These are phyloP conservation scores for Phytopythium kandeliae DNA, from an alignment of 352 stramenopile genomes.

Conservation along the genomic window DNA sequence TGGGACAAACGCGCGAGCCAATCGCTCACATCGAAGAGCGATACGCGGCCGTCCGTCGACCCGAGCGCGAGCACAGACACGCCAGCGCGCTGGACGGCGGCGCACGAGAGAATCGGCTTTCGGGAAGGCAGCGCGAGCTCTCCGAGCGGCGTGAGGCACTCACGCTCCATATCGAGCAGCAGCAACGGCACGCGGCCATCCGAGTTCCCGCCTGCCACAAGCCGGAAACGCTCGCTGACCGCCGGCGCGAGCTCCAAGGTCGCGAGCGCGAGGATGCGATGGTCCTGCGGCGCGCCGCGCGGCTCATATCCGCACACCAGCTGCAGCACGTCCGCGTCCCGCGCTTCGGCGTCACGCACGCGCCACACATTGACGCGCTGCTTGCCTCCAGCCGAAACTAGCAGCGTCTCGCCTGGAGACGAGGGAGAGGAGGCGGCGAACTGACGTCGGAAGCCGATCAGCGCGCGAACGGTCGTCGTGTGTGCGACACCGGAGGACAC, in stretches of 20 bases:
- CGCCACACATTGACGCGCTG: conserved; percentile 76
- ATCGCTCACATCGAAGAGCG: conserved; percentile 55
- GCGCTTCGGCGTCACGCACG: conserved; percentile 20
- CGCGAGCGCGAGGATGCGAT: conserved; percentile 72
- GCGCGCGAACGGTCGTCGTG: conserved; percentile 73
- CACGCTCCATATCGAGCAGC: conserved; percentile 37
- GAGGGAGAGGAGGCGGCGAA: too few relatives aligned
- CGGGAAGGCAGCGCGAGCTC: conserved; percentile 46
- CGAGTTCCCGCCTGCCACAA: conserved; percentile 71
- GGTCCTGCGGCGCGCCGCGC: conserved; percentile 56
- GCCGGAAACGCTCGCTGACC: conserved; percentile 21
- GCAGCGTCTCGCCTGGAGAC: conserved; percentile 26
- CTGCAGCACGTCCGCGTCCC: conserved; percentile 31
- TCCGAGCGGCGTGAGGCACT: conserved; percentile 35
- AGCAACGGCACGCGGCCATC: conserved; percentile 65
- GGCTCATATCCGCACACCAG: conserved; percentile 63
- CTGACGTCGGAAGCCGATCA: conserved; percentile 38
- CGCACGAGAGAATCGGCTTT: conserved; percentile 80
- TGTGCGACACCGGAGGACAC: conserved; percentile 62
- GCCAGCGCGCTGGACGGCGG: conserved; percentile 25
- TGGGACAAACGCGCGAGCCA: conserved; percentile 20
- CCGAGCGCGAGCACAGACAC: conserved; percentile 54
- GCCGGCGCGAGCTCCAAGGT: conserved; percentile 33
- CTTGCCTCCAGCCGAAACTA: conserved; percentile 77
- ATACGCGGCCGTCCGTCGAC: conserved; percentile 77